Evolutionary conservation across 1,284 basidiomycete species (phyloP).

Genomic region (Porodaedalea pini): DNA sequence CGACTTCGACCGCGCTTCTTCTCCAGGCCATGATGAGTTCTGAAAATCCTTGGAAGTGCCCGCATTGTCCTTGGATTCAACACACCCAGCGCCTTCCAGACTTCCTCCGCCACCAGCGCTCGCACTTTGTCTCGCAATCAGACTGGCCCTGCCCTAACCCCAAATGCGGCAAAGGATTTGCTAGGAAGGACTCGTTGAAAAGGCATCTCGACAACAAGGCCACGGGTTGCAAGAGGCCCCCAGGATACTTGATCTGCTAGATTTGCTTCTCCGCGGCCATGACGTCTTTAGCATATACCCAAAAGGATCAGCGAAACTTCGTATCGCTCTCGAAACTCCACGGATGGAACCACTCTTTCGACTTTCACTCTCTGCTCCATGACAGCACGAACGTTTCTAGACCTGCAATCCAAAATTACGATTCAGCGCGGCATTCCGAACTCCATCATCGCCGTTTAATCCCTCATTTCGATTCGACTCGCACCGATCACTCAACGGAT

Average conservation of each 20-base stretch:
- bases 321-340: background rate
- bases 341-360: background rate
- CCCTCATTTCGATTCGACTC: background rate
- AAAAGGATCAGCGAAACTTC: background rate
- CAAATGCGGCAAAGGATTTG: slow-evolving; percentile 21
- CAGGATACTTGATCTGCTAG: slow-evolving; percentile 20
- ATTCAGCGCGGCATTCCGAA: background rate
- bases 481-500: background rate
- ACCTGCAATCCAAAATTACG: background rate
- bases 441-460: background rate
- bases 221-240: slow-evolving; percentile 20
- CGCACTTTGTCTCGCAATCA: slow-evolving; percentile 21
- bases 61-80: slow-evolving; percentile 21
- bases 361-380: background rate
- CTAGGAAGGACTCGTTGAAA: slow-evolving; percentile 21
- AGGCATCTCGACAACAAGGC: slow-evolving; percentile 20
- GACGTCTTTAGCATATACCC: background rate
- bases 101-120: slow-evolving; percentile 21
- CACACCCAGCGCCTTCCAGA: slow-evolving; percentile 22
- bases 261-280: background rate
- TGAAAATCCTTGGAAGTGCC: slow-evolving; percentile 22
- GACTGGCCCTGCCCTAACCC: slow-evolving; percentile 22
- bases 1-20: slow-evolving; percentile 9
- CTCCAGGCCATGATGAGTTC: slow-evolving; percentile 8
- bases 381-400: background rate